phyloP scores from a whole-genome alignment of 768 basidiomycete species.

The Leccinum broughii region DNA sequence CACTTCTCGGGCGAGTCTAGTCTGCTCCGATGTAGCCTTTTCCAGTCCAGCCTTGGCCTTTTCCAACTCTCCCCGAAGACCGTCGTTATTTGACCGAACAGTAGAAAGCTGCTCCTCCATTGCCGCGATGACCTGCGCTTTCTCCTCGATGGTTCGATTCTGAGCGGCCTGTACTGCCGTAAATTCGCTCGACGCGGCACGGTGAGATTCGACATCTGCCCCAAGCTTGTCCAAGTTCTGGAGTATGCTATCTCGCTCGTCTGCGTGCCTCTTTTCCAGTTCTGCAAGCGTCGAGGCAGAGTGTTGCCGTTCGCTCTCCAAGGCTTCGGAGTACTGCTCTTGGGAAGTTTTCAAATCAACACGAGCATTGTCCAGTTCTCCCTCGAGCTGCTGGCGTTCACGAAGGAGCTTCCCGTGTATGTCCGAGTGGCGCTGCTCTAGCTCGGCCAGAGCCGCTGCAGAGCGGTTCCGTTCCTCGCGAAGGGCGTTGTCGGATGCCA shows the following conservation, averaged over 20 bases:
- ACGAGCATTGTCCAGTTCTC: slow-evolving; percentile 65
- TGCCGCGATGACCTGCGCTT: slow-evolving; percentile 43
- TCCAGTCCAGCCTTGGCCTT: slow-evolving; percentile 60
- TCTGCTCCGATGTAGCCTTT: slow-evolving; percentile 56
- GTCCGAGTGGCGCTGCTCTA: slow-evolving; percentile 48
- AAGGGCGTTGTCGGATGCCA: slow-evolving; percentile 36
- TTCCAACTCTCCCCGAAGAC: slow-evolving; percentile 44
- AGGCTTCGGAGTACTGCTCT: slow-evolving; percentile 14
- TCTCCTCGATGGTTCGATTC: slow-evolving; percentile 51
- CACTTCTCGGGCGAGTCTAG: slow-evolving; percentile 65
- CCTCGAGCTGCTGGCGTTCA: slow-evolving; percentile 36
- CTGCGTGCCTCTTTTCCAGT: slow-evolving; percentile 17
- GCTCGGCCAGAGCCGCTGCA: slow-evolving; percentile 45
- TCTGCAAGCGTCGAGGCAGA: slow-evolving; percentile 23
- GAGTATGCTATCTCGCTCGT: slow-evolving; percentile 35
- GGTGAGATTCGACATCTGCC: slow-evolving; percentile 52
- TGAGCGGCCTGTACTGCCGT: slow-evolving; percentile 39
- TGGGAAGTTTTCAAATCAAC: slow-evolving; percentile 33
- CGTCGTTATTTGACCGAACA: slow-evolving; percentile 40
- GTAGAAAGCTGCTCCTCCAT: slow-evolving; percentile 52
- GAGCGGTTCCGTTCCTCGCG: slow-evolving; percentile 50
- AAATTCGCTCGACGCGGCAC: slow-evolving; percentile 47
- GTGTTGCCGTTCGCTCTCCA: slow-evolving; percentile 31
- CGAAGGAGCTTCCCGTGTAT: slow-evolving; percentile 44
- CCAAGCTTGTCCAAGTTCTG: slow-evolving; percentile 50